These are phyloP conservation scores for Cicer bijugum DNA, from an alignment of 306 rosid genomes.

Conservation along the genomic window DNA sequence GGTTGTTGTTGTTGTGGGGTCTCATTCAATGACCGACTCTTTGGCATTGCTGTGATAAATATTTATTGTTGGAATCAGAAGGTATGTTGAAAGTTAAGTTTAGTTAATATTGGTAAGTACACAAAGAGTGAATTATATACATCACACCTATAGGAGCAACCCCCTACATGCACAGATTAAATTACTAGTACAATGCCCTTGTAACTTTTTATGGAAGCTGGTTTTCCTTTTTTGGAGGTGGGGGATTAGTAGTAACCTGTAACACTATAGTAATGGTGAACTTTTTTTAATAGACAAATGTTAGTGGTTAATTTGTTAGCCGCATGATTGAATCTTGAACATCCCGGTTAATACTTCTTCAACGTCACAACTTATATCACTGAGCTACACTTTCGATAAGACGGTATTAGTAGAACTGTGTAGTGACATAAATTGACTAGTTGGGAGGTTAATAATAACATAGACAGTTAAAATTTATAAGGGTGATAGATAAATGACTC, in stretches of 20 bases:
- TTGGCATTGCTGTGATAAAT: constrained; percentile 38
- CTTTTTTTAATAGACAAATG: too few relatives aligned
- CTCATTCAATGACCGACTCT: constrained; percentile 49
- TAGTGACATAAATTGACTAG: constrained; percentile 36
- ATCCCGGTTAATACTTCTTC: too few relatives aligned
- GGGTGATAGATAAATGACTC: constrained; percentile 34
- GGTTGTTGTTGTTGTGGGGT: constrained; percentile 56
- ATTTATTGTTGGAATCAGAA: constrained; percentile 47
- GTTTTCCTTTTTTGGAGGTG: not conserved
- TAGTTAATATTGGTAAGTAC: constrained; percentile 7
- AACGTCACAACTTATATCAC: too few relatives aligned
- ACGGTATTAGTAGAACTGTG: not conserved
- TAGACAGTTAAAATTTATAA: constrained; percentile 38
- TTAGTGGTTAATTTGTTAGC: too few relatives aligned
- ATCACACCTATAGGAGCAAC: constrained; percentile 31
- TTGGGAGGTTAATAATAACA: constrained; percentile 41
- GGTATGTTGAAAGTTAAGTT: constrained; percentile 43
- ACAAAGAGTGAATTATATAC: constrained; percentile 10
- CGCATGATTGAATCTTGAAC: too few relatives aligned
- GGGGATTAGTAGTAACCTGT: too few relatives aligned
- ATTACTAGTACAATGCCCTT: not conserved
- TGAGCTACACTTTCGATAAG: too few relatives aligned
- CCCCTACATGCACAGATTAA: not conserved
- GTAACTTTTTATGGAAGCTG: constrained; percentile 9
- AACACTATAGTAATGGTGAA: too few relatives aligned